These are phyloP conservation scores for Gamarada debralockiae DNA, from an alignment of 495 filamentous ascomycete species.

Conservation along the genomic window DNA sequence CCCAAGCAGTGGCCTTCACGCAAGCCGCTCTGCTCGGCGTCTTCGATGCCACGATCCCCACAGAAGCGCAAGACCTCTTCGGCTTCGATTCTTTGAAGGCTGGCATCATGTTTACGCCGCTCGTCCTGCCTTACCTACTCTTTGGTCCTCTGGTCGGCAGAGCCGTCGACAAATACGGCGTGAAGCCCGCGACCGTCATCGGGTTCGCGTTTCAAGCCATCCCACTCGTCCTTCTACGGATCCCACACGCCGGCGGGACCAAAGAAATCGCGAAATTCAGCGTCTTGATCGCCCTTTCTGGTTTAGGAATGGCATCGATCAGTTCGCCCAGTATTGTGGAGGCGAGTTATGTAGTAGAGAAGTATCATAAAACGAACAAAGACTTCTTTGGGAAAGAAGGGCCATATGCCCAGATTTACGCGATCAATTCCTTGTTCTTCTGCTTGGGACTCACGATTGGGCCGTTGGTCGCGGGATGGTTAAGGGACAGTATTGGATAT, in stretches of 20 bases:
- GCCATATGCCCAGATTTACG: conserved; percentile 56
- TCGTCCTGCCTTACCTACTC: conserved; percentile 29
- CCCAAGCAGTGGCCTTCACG: conserved; percentile 40
- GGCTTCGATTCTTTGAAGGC: conserved; percentile 52
- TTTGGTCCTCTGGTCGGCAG: conserved; percentile 49
- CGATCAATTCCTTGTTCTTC: conserved; percentile 32
- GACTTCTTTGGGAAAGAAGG: conserved; percentile 32
- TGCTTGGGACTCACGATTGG: conserved; percentile 47
- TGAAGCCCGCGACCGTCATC: conserved; percentile 40
- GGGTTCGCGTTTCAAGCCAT: conserved; percentile 46
- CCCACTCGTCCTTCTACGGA: conserved; percentile 46
- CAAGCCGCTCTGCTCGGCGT: conserved; percentile 46
- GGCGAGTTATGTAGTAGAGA: conserved; percentile 27
- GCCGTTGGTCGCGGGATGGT: conserved; percentile 39
- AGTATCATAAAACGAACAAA: conserved; percentile 31
- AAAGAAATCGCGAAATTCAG: conserved; percentile 37
- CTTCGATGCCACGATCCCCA: conserved; percentile 56
- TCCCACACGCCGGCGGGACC: conserved; percentile 35
- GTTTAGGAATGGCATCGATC: conserved; percentile 44
- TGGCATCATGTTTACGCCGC: conserved; percentile 55
- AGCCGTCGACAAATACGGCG: conserved; percentile 48
- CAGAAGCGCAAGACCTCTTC: conserved; percentile 45
- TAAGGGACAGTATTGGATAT: conserved; percentile 49
- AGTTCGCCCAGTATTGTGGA: conserved; percentile 33
- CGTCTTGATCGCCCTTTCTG: conserved; percentile 43